Percentiles rank a stretch among this genome's conserved stretches.
phyloP scores from a whole-genome alignment of 257 asterid genomes.

The Solanum chmielewskii region DNA sequence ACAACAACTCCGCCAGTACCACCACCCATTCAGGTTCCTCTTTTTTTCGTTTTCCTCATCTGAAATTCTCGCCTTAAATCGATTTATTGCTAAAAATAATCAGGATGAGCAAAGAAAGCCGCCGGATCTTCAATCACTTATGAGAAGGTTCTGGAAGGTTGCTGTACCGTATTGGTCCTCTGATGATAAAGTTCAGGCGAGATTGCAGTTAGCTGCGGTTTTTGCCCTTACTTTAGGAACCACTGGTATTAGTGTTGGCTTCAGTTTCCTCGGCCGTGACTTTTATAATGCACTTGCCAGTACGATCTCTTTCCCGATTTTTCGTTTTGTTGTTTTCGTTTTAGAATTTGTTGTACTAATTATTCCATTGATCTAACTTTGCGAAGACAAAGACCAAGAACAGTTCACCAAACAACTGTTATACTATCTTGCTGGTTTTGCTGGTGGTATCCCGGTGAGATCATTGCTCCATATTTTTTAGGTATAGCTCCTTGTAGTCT shows the following conservation, averaged over 20 bases:
- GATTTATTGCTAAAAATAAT: background rate
- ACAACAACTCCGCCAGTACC: background rate
- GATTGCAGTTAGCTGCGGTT: conserved; percentile 65
- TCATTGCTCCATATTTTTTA: conserved; percentile 52
- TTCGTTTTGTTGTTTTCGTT: background rate
- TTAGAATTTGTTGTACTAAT: background rate
- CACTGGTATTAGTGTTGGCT: conserved; percentile 85
- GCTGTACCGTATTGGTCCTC: conserved; percentile 92
- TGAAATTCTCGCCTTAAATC: background rate
- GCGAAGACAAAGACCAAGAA: conserved; percentile 78
- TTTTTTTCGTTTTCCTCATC: background rate
- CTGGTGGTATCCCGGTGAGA: conserved; percentile 97
- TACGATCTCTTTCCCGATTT: conserved; percentile 16
- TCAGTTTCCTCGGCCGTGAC: conserved; percentile 88
- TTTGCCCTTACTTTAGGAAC: conserved; percentile 91
- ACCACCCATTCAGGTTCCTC: background rate
- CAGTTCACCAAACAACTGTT: conserved; percentile 67
- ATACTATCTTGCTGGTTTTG: conserved; percentile 71
- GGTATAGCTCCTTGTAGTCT: conserved; percentile 27
- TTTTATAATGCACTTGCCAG: conserved; percentile 90
- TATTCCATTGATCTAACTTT: background rate
- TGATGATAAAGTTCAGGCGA: conserved; percentile 61
- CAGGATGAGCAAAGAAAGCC: conserved; percentile 27
- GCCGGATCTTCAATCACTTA: conserved; percentile 40
- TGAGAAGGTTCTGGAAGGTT: conserved; percentile 67